phyloP scores from a whole-genome alignment of 352 stramenopile species.

The Phytophthora syringae region DNA sequence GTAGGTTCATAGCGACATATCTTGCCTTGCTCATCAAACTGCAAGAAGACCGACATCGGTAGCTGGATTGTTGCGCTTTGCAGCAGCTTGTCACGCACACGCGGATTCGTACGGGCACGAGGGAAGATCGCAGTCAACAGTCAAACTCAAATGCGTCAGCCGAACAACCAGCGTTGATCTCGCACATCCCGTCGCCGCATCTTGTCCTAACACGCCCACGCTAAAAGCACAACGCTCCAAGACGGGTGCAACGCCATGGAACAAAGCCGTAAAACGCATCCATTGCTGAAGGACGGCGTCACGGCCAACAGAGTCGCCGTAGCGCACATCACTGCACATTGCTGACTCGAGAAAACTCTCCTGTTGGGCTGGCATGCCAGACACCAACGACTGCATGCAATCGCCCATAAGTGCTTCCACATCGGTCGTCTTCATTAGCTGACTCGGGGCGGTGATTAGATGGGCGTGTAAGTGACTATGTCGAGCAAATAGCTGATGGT shows the following conservation, averaged over 20 bases:
- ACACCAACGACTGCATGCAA: conserved; percentile 28
- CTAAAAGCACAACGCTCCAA: conserved; percentile 15
- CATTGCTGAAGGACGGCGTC: conserved; percentile 30
- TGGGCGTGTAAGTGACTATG: not conserved
- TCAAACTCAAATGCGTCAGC: conserved; percentile 15
- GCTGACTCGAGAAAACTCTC: conserved; percentile 18
- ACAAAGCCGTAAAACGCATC: conserved; percentile 11
- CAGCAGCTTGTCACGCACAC: conserved; percentile 24
- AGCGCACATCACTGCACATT: conserved; percentile 25
- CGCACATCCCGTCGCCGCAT: conserved; percentile 6
- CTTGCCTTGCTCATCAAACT: conserved; percentile 40
- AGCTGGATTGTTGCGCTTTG: conserved; percentile 11
- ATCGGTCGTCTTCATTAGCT: not conserved
- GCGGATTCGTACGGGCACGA: not conserved
- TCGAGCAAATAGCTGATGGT: conserved; percentile 18
- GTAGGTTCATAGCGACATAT: conserved; percentile 20
- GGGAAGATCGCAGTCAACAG: conserved; percentile 22
- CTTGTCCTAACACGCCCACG: conserved; percentile 12
- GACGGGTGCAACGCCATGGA: conserved; percentile 5
- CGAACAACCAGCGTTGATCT: conserved; percentile 15
- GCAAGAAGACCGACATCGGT: conserved; percentile 25
- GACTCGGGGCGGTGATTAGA: not conserved
- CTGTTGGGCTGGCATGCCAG: conserved; percentile 17
- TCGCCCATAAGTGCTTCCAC: conserved; percentile 16
- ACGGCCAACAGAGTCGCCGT: conserved; percentile 19